A percentile compares a stretch with the other conserved stretches of the same genome.
phyloP scores from a whole-genome alignment of 257 asterid species.

The Pogostemon cablin region DNA sequence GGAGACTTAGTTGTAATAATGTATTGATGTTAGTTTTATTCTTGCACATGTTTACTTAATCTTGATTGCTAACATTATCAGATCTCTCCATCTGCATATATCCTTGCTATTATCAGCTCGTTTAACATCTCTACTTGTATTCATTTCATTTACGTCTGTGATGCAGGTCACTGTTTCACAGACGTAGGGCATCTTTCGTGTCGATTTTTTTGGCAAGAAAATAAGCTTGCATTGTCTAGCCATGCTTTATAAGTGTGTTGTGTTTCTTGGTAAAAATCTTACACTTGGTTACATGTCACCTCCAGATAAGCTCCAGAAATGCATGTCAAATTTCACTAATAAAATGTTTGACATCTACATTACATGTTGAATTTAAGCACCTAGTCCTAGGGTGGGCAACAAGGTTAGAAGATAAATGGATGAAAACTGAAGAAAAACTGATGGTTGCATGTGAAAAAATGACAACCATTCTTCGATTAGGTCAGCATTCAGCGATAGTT shows the following conservation, averaged over 20 bases:
- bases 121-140: too few species aligned
- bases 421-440: background rate
- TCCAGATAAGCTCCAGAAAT: background rate
- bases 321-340: constrained; percentile 10
- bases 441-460: constrained; percentile 20
- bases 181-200: too few species aligned
- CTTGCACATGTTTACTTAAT: too few species aligned
- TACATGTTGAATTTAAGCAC: constrained; percentile 30
- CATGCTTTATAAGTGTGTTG: background rate
- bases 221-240: too few species aligned
- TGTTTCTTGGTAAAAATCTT: background rate
- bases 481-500: constrained; percentile 81
- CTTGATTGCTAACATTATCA: too few species aligned
- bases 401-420: constrained; percentile 3
- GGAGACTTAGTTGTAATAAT: constrained; percentile 29
- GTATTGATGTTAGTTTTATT: constrained; percentile 11
- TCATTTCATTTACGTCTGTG: too few species aligned
- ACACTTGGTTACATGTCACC: background rate
- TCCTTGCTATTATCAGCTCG: too few species aligned
- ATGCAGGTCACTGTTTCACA: too few species aligned
- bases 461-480: constrained; percentile 25
- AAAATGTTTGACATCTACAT: constrained; percentile 25
- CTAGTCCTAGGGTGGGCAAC: constrained; percentile 32
- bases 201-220: too few species aligned
- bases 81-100: too few species aligned